These are phyloP conservation scores for Sporopachydermia quercuum DNA, from an alignment of 805 yeast genomes.

Conservation along the genomic window DNA sequence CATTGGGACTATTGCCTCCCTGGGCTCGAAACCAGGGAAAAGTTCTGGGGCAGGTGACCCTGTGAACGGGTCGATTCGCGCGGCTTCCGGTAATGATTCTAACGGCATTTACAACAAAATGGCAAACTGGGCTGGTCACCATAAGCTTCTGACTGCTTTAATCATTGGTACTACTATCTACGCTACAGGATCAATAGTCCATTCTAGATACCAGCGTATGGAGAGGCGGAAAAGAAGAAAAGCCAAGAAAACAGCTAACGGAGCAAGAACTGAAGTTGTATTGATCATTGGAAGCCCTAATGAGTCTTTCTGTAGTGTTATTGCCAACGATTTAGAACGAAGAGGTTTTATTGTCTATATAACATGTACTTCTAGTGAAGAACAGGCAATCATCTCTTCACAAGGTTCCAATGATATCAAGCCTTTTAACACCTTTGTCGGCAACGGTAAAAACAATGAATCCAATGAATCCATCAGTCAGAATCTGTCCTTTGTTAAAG, in stretches of 20 bases:
- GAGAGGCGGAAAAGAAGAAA: constrained; percentile 24
- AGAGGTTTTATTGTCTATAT: constrained; percentile 74
- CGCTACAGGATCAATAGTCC: constrained; percentile 11
- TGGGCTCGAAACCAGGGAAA: not conserved
- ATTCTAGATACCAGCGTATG: constrained; percentile 6
- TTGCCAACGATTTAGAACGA: constrained; percentile 60
- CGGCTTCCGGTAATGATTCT: too few relatives aligned
- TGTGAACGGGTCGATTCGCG: too few relatives aligned
- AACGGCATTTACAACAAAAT: not conserved
- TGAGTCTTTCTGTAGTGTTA: constrained; percentile 53
- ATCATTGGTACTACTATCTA: constrained; percentile 8
- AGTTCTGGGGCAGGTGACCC: not conserved
- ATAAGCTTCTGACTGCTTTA: constrained; percentile 11
- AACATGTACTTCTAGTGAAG: constrained; percentile 46
- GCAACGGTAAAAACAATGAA: constrained; percentile 22
- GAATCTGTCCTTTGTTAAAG: constrained; percentile 22
- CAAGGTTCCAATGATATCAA: constrained; percentile 59
- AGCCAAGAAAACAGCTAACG: constrained; percentile 49
- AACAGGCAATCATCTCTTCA: constrained; percentile 28
- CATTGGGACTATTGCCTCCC: not conserved
- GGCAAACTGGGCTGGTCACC: constrained; percentile 12
- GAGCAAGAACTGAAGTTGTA: constrained; percentile 64
- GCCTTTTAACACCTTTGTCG: constrained; percentile 39
- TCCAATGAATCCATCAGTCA: not conserved
- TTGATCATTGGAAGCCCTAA: constrained; percentile 63